phyloP scores from a whole-genome alignment of 148 eudicot species.

The Rhododendron vialii region DNA sequence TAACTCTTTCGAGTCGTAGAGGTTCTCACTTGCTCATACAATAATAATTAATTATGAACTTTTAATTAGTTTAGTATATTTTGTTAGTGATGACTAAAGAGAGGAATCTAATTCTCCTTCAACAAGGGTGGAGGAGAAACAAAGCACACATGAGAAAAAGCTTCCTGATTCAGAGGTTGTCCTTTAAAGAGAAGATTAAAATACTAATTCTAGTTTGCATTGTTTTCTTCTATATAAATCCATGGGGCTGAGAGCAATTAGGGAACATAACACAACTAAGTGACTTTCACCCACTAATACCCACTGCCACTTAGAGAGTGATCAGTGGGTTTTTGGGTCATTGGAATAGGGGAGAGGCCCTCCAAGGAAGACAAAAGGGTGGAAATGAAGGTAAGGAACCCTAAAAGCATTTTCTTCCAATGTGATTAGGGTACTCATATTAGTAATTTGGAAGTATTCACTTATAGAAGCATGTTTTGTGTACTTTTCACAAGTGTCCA shows the following conservation, averaged over 20 bases:
- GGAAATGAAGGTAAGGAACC: constrained; percentile 3
- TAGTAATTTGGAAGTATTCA: not conserved
- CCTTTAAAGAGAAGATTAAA: not conserved
- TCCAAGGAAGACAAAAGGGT: not conserved
- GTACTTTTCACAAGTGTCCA: not conserved
- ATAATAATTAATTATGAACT: not conserved
- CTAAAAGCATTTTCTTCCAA: not conserved
- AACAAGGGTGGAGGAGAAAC: constrained; percentile 3
- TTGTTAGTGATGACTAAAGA: not conserved
- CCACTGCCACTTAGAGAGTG: not conserved
- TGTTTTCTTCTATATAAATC: not conserved
- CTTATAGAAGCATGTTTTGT: not conserved
- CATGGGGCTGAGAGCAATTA: not conserved
- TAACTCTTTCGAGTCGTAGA: not conserved
- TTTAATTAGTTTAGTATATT: not conserved
- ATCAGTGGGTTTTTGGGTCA: not conserved
- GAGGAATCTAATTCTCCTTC: not conserved
- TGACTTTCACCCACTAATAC: not conserved
- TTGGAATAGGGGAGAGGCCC: not conserved
- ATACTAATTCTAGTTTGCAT: not conserved
- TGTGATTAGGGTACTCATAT: not conserved
- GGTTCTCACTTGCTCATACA: not conserved
- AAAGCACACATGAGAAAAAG: not conserved
- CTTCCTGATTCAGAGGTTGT: not conserved
- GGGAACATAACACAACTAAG: not conserved